phyloP scores from a whole-genome alignment of 2,329 filamentous ascomycete species.

The Cordyceps cateniannulata region DNA sequence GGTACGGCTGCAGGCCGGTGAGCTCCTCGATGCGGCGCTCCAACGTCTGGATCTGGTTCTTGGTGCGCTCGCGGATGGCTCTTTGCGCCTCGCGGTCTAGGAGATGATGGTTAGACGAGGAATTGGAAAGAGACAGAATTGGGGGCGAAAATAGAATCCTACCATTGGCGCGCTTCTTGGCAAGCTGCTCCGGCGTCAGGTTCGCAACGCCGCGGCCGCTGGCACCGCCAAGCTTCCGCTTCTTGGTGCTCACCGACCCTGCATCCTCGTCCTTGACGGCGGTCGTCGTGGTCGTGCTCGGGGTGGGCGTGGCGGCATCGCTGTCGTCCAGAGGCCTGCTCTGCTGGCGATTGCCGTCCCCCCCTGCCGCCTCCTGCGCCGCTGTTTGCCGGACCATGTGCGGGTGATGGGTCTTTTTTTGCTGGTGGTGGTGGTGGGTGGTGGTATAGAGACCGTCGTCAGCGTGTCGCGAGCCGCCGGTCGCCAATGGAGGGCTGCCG shows the following conservation, averaged over 20 bases:
- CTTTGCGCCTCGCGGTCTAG: conserved; percentile 76
- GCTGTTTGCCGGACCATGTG: neutral
- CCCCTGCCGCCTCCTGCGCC: neutral
- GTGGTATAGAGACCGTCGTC: neutral
- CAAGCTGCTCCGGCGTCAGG: conserved; percentile 66
- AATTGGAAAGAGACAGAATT: neutral
- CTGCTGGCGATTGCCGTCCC: neutral
- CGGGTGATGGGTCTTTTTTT: neutral
- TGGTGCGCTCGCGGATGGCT: conserved; percentile 76
- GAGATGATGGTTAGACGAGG: neutral
- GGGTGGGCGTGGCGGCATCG: neutral
- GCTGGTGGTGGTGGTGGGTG: too few relatives aligned
- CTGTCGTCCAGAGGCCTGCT: conserved; percentile 5
- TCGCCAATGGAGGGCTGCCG: neutral
- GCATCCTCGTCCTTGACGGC: neutral
- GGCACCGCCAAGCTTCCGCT: conserved; percentile 35
- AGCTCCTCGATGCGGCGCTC: conserved; percentile 69
- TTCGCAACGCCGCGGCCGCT: conserved; percentile 50
- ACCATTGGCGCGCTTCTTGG: conserved; percentile 58
- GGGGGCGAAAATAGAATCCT: conserved; percentile 16
- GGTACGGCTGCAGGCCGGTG: conserved; percentile 73
- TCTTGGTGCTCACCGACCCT: conserved; percentile 27
- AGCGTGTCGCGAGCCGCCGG: neutral
- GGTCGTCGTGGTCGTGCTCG: neutral
- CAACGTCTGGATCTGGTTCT: conserved; percentile 68